Evolutionary conservation across 1,284 basidiomycete genomes (phyloP).

Genomic region (Xerocomus tenax): DNA sequence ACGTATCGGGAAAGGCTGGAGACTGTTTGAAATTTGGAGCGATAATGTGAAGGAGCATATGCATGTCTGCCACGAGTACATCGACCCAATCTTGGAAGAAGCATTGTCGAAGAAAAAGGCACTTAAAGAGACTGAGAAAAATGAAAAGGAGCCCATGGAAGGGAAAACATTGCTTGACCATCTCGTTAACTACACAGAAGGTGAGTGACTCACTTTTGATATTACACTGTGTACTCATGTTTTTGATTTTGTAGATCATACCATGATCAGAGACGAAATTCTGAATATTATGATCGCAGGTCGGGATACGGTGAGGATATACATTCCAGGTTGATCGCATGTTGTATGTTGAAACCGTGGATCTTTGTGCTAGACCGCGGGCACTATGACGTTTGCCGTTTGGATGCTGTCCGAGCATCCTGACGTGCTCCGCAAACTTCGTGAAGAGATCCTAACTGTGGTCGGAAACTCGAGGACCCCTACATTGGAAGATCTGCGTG

Average conservation of each 20-base stretch:
- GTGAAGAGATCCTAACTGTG: constrained; percentile 44
- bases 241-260: constrained; percentile 18
- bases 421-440: constrained; percentile 39
- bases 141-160: constrained; percentile 10
- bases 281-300: constrained; percentile 46
- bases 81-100: constrained; percentile 32
- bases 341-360: neutral
- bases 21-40: constrained; percentile 28
- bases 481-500: constrained; percentile 44
- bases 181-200: constrained; percentile 28
- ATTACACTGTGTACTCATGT: neutral
- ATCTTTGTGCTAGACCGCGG: constrained; percentile 37
- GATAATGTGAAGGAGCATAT: constrained; percentile 29
- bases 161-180: constrained; percentile 28
- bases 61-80: constrained; percentile 29
- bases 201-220: constrained; percentile 1
- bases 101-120: constrained; percentile 26
- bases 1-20: constrained; percentile 27
- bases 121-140: constrained; percentile 10
- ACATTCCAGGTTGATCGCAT: neutral
- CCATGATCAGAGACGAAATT: constrained; percentile 41
- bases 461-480: constrained; percentile 41
- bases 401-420: constrained; percentile 52
- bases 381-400: constrained; percentile 45
- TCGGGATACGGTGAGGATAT: constrained; percentile 38